Evolutionary conservation across 2,329 filamentous ascomycete genomes (phyloP).

Genomic region (Sporothrix sp.): DNA sequence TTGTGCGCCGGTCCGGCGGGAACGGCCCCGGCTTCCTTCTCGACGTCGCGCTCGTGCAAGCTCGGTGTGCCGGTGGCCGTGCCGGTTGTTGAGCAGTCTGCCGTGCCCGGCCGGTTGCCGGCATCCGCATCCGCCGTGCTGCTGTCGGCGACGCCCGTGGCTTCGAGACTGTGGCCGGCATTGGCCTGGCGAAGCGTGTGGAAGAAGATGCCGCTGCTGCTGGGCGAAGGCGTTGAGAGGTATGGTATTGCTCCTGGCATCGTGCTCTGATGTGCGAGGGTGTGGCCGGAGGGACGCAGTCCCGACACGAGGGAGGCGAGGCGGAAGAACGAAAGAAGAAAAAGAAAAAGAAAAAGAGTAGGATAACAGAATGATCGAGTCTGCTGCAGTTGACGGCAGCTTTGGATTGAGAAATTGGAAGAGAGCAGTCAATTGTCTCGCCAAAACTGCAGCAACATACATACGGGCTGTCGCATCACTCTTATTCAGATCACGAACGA

Average conservation of each 20-base stretch:
- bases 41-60: neutral
- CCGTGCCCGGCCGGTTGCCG: neutral
- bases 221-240: neutral
- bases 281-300: too few species aligned
- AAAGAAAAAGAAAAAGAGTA: neutral
- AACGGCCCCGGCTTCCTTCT: neutral
- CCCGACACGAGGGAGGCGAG: neutral
- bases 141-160: neutral
- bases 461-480: too few species aligned
- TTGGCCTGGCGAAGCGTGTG: slow-evolving; percentile 7
- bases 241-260: neutral
- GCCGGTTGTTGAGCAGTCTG: neutral
- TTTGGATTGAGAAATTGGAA: too few species aligned
- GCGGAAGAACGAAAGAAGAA: neutral
- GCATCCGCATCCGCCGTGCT: neutral
- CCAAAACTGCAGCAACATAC: too few species aligned
- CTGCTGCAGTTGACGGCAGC: too few species aligned
- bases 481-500: too few species aligned
- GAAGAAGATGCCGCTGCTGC: slow-evolving; percentile 8
- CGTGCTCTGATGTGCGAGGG: neutral
- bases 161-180: neutral
- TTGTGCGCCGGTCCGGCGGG: neutral
- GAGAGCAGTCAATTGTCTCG: too few species aligned
- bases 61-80: neutral
- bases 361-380: too few species aligned